Evolutionary conservation across 176 grass and related monocot genomes (phyloP).

Genomic region (Oryza brachyantha): DNA sequence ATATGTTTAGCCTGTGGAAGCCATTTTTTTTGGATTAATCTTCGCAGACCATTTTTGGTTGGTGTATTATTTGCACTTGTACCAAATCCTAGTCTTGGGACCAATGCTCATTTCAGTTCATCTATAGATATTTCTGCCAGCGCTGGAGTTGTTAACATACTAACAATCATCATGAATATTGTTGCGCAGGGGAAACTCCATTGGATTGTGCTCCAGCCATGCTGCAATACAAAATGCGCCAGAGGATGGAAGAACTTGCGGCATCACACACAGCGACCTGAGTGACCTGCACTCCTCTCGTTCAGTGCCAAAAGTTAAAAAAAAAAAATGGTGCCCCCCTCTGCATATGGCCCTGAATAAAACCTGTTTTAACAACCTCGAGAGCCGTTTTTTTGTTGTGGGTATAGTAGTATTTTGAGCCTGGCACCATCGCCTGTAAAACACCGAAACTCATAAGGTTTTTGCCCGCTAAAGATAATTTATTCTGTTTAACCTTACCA

Average conservation of each 20-base stretch:
- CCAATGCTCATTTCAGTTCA: neutral
- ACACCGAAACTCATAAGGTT: neutral
- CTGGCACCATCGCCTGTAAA: neutral
- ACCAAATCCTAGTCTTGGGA: neutral
- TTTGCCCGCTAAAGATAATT: slow-evolving; percentile 7
- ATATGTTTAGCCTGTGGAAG: neutral
- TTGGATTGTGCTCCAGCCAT: slow-evolving; percentile 94
- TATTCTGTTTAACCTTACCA: neutral
- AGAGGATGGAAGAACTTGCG: slow-evolving; percentile 59
- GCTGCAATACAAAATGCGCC: slow-evolving; percentile 94
- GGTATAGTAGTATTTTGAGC: neutral
- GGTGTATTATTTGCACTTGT: neutral
- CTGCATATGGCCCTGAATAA: slow-evolving; percentile 11
- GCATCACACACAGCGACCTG: slow-evolving; percentile 16
- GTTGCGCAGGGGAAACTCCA: slow-evolving; percentile 84
- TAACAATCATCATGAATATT: slow-evolving; percentile 10
- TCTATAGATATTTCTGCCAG: neutral
- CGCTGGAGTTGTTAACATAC: neutral
- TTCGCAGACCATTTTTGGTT: neutral
- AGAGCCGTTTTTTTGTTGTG: neutral
- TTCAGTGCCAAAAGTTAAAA: slow-evolving; percentile 14
- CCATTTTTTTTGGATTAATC: neutral
- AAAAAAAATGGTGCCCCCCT: neutral
- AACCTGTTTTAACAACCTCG: neutral
- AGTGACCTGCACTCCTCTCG: neutral